Percentiles rank a stretch among this genome's conserved stretches.
phyloP scores from a whole-genome alignment of 108 stramenopile species.

The Fragilaria radians region DNA sequence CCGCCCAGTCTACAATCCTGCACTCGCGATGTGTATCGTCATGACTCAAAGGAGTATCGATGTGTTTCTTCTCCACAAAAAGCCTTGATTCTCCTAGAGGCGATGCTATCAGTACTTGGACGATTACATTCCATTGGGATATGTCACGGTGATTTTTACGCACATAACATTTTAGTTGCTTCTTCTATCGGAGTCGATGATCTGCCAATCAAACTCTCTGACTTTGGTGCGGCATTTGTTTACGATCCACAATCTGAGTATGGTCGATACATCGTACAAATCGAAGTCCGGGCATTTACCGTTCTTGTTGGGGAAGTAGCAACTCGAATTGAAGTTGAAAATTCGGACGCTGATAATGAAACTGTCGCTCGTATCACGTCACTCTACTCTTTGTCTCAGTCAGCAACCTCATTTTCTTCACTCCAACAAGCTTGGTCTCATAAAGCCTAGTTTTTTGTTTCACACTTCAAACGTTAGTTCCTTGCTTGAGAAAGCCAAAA shows the following conservation, averaged over 20 bases:
- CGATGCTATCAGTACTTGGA: slow-evolving; percentile 24
- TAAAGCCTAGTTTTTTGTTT: too few relatives aligned
- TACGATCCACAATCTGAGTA: slow-evolving; percentile 25
- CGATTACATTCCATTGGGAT: slow-evolving; percentile 39
- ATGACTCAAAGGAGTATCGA: too few relatives aligned
- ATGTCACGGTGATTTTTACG: slow-evolving; percentile 71
- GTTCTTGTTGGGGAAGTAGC: slow-evolving; percentile 34
- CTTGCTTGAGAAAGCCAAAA: too few relatives aligned
- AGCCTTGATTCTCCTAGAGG: slow-evolving; percentile 23
- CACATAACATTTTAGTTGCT: slow-evolving; percentile 55
- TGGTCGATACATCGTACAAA: slow-evolving; percentile 24
- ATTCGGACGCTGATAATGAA: too few relatives aligned
- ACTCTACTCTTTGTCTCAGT: neutral
- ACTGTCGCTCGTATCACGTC: neutral
- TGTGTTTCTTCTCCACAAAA: neutral
- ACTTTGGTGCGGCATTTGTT: slow-evolving; percentile 65
- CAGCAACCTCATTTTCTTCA: neutral
- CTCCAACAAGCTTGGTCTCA: neutral
- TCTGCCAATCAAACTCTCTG: slow-evolving; percentile 30
- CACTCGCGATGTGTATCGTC: slow-evolving; percentile 50
- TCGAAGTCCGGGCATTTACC: slow-evolving; percentile 42
- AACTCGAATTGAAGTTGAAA: neutral
- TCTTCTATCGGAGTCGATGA: neutral
- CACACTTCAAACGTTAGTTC: too few relatives aligned
- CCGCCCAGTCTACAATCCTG: slow-evolving; percentile 57